Base-by-base conservation (phyloP, 1,139 yeast genomes). In the Groenewaldozyma sp. region DNA sequence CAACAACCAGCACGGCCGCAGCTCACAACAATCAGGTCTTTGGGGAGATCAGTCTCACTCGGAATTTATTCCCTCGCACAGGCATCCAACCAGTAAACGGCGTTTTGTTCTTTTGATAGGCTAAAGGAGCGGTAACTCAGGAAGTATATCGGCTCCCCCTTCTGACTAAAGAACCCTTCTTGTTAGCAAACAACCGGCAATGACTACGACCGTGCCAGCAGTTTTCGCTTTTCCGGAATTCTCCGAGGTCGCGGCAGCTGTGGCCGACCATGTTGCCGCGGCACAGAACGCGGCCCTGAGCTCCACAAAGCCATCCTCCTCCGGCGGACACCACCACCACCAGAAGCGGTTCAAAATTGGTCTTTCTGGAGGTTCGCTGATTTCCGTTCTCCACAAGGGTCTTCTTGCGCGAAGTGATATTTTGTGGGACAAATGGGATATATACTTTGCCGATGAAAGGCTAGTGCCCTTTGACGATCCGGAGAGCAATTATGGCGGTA, bases 361-460 rank as follows among this genome's bases (percentile, higher is more conserved):
- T 41, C 70, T 91, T 24, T 76, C 88, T 40, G 98, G 97, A 42
- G 98, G 98, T 24, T 86, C 95, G 4, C 70, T 91, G 47, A 78
- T 91, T 46, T 78, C 82, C 47, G 94, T 88, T 39, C 69, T 91
- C 42, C 76, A 82, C 47, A 88, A 88, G 61, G 97, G 96, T 11
- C 68, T 91, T 46, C 64, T 88, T 43, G 70, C 73, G 32, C 71
- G 94, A 54, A 71, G 72, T 37, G 87, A 78, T 48, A 78, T 91
- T 31, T 79, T 78, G 50, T 91, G 97, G 97, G 81, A 76, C 41
- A 82, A 79, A 58, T 91, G 98, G 98, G 95, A 91, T 57, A 76
- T 91, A 43, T 91, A 84, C 62, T 88, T 91, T 67, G 95, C 96
- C 17, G 98, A 91, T 62, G 98, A 91, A 66, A 76, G 98, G 60